Percentiles rank a stretch among this genome's conserved stretches.
phyloP scores from a whole-genome alignment of 2,329 filamentous ascomycete genomes.

The Alternaria atra region DNA sequence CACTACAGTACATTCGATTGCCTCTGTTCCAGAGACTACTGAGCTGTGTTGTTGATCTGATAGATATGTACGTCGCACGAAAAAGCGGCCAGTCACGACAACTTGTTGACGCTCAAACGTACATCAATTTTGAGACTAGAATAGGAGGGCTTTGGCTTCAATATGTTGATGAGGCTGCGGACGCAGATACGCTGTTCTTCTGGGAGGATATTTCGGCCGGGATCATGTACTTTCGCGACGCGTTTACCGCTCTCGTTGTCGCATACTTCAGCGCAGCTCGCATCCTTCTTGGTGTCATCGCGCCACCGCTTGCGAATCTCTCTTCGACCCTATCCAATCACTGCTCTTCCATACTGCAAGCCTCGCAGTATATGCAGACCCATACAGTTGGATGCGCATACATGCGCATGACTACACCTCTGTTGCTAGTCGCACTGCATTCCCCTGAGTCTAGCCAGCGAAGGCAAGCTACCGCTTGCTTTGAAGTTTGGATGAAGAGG shows the following conservation, averaged over 20 bases:
- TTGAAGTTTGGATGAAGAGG: slow-evolving; percentile 31
- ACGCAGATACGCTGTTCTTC: slow-evolving; percentile 7
- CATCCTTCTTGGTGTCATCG: slow-evolving; percentile 28
- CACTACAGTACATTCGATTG: slow-evolving; percentile 31
- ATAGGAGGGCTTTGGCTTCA: slow-evolving; percentile 34
- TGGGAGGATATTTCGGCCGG: slow-evolving; percentile 13
- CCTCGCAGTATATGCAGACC: slow-evolving; percentile 29
- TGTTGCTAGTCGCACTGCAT: slow-evolving; percentile 42
- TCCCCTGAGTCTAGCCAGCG: slow-evolving; percentile 24
- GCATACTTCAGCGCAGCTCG: slow-evolving; percentile 35
- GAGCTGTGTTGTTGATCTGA: slow-evolving; percentile 9
- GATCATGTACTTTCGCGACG: slow-evolving; percentile 25
- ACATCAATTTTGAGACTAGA: slow-evolving; percentile 11
- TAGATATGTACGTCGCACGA: slow-evolving; percentile 15
- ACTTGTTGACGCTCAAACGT: not conserved
- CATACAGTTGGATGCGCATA: slow-evolving; percentile 37
- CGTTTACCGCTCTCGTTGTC: slow-evolving; percentile 35
- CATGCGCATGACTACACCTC: slow-evolving; percentile 43
- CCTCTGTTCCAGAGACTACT: slow-evolving; percentile 40
- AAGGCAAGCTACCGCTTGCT: slow-evolving; percentile 23
- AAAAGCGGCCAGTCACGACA: not conserved
- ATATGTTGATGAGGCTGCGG: slow-evolving; percentile 20
- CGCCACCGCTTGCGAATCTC: slow-evolving; percentile 13
- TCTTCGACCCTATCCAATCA: slow-evolving; percentile 23
- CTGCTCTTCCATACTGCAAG: slow-evolving; percentile 31